phyloP scores from a whole-genome alignment of 306 rosid genomes.

The Heteromeles arbutifolia region DNA sequence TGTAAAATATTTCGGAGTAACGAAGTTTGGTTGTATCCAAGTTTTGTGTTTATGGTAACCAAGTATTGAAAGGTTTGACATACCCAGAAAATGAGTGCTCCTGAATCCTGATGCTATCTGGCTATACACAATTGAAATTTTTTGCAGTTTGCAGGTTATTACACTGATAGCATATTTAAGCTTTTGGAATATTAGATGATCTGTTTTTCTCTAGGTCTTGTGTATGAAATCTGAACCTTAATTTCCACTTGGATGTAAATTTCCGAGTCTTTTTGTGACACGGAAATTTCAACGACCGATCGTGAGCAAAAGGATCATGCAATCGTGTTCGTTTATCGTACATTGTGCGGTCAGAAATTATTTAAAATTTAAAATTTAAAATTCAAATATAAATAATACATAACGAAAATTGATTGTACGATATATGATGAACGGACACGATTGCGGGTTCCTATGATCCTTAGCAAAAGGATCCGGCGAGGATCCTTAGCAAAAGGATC shows the following conservation, averaged over 20 bases:
- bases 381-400: too few species aligned
- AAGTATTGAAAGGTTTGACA: background rate
- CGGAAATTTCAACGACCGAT: background rate
- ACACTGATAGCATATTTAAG: background rate
- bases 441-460: too few species aligned
- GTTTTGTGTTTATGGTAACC: background rate
- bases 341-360: too few species aligned
- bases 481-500: too few species aligned
- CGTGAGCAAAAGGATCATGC: too few species aligned
- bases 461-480: too few species aligned
- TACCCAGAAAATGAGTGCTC: background rate
- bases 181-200: background rate
- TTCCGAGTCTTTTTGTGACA: background rate
- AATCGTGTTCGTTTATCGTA: too few species aligned
- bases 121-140: background rate
- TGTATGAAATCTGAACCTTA: too few species aligned
- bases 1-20: background rate
- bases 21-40: slow-evolving; percentile 18
- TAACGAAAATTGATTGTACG: too few species aligned
- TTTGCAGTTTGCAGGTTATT: background rate
- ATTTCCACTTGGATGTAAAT: background rate
- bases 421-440: too few species aligned
- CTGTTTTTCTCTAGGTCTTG: too few species aligned
- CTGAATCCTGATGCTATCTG: background rate
- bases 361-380: too few species aligned